Evolutionary conservation across 352 stramenopile genomes (phyloP).

Genomic region (Phytophthora sp.): DNA sequence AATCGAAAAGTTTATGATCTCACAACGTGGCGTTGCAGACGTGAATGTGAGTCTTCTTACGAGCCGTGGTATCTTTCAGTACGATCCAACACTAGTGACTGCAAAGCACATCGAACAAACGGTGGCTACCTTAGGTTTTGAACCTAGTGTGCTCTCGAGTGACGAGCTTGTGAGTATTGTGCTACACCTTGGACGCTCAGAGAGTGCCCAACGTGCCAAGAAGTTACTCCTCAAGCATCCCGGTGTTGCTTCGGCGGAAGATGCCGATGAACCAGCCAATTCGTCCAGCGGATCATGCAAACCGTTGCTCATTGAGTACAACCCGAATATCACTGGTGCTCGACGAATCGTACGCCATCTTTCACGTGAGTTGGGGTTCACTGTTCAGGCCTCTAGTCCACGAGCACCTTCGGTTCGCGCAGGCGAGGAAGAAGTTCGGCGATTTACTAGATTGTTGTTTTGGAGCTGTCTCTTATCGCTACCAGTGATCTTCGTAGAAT

Average conservation of each 20-base stretch:
- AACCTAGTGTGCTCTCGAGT: conserved; percentile 53
- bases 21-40: conserved; percentile 55
- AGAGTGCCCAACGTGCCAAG: conserved; percentile 26
- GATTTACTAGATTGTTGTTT: conserved; percentile 51
- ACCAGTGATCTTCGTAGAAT: conserved; percentile 64
- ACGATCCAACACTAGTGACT: conserved; percentile 50
- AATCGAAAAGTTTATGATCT: conserved; percentile 74
- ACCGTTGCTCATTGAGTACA: conserved; percentile 50
- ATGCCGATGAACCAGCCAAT: conserved; percentile 22
- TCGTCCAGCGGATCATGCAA: conserved; percentile 15
- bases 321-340: conserved; percentile 46
- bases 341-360: conserved; percentile 47
- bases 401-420: conserved; percentile 47
- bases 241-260: conserved; percentile 40
- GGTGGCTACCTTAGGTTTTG: conserved; percentile 74
- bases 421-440: conserved; percentile 42
- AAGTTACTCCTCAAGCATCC: conserved; percentile 33
- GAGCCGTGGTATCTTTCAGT: conserved; percentile 56
- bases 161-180: conserved; percentile 62
- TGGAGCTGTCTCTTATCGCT: conserved; percentile 66
- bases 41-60: conserved; percentile 77
- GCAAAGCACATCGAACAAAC: conserved; percentile 68
- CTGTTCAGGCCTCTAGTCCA: conserved; percentile 59
- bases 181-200: conserved; percentile 45
- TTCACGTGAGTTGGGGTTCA: conserved; percentile 44